phyloP scores from a whole-genome alignment of 2,329 filamentous ascomycete genomes.

The Nemania sp. region DNA sequence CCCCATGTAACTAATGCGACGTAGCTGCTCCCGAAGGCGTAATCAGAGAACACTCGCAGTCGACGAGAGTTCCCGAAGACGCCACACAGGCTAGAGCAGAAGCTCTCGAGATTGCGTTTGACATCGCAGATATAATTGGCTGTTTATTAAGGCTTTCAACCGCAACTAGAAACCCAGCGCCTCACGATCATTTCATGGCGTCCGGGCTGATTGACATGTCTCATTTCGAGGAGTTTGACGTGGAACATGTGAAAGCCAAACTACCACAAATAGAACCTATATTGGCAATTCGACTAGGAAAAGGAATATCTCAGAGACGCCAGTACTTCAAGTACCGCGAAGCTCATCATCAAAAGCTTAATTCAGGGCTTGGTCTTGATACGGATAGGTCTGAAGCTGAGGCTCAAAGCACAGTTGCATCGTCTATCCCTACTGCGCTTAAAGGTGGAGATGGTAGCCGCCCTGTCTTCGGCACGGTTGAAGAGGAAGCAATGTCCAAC shows the following conservation, averaged over 20 bases:
- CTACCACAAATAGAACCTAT: neutral
- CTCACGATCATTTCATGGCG: slow-evolving; percentile 8
- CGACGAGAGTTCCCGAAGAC: too few species aligned
- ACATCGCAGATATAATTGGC: slow-evolving; percentile 1
- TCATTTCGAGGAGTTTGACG: slow-evolving; percentile 6
- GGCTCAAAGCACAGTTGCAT: slow-evolving; percentile 10
- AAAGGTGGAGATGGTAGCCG: neutral
- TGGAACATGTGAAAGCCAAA: slow-evolving; percentile 8
- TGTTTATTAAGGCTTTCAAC: slow-evolving; percentile 11
- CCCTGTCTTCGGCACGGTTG: neutral
- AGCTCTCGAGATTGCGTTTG: neutral
- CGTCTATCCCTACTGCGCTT: slow-evolving; percentile 5
- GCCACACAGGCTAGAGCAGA: too few species aligned
- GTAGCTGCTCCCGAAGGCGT: too few species aligned
- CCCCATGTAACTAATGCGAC: too few species aligned
- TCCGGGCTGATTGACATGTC: neutral
- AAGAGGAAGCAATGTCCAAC: slow-evolving; percentile 5
- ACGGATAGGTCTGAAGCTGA: neutral
- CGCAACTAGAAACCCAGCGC: slow-evolving; percentile 7
- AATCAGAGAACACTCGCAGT: too few species aligned
- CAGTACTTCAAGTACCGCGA: slow-evolving; percentile 22
- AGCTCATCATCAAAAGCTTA: slow-evolving; percentile 9
- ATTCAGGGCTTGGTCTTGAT: neutral
- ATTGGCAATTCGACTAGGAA: slow-evolving; percentile 7
- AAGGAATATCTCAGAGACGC: slow-evolving; percentile 13